Evolutionary conservation across 306 rosid species (phyloP).

Genomic region (Cucumis cinereus): DNA sequence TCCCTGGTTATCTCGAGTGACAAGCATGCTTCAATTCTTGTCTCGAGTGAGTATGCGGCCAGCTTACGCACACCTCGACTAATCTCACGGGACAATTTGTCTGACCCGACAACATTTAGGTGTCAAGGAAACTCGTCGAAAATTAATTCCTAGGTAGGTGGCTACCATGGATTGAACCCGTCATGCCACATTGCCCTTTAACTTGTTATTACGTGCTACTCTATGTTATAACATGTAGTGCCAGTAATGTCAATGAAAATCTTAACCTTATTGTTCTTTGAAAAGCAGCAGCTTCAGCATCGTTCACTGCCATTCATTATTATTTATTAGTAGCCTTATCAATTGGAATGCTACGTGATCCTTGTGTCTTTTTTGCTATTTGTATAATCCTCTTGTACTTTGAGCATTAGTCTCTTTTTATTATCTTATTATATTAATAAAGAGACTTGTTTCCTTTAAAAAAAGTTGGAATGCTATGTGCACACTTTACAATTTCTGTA

Average conservation of each 20-base stretch:
- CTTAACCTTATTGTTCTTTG: not conserved
- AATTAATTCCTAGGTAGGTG: no score
- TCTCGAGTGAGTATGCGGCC: not conserved
- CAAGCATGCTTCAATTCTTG: not conserved
- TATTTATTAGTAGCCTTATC: not conserved
- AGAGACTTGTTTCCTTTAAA: no score
- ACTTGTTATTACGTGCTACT: not conserved
- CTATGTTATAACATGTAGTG: not conserved
- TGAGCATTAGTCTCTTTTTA: no score
- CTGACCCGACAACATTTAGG: no score
- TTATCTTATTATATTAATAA: no score
- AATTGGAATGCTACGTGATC: not conserved
- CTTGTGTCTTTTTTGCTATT: no score
- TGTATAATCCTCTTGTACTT: no score
- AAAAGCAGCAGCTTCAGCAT: not conserved
- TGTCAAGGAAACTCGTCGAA: no score
- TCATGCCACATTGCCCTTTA: not conserved
- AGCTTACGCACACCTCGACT: no score
- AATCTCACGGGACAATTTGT: no score
- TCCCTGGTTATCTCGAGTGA: not conserved
- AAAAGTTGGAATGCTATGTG: not conserved
- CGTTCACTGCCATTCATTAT: not conserved
- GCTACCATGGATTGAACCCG: no score
- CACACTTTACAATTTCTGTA: not conserved
- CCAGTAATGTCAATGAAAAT: not conserved